Evolutionary conservation across 768 basidiomycete species (phyloP), one percentile per base, ranked within the genome.

Genomic region (Mrakia gelida): DNA sequence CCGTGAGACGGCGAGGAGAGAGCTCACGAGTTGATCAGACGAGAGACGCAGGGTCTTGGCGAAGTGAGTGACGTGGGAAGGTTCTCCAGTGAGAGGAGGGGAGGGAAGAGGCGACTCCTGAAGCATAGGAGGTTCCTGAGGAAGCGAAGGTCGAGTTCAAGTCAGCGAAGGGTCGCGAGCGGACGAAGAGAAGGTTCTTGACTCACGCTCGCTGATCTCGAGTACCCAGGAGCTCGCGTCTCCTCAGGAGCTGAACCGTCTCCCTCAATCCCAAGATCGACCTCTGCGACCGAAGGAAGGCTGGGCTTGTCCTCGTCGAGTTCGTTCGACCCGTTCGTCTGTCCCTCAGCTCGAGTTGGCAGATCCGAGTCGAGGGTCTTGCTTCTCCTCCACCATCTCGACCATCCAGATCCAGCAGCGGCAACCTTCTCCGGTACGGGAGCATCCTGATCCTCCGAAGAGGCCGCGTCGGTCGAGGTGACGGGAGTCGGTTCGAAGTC

Each of bases 11-110:
- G 10, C 34, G 30, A 21, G 18, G 5, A 28, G n/a, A 56, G 30
- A 0, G 85, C 90, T 82, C 81, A 95, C 94, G 61, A 99, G 88
- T 83, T 99, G 97, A 81, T 96, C 94, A 6, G 95, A 97, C 0
- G 95, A 94, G 78, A 99, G 85, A 9, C 97, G 88, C 78, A 99
- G 85, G 0, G 96, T 94, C 86, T 99, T 98, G 13, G 92, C 95
- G 82, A 89, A 98, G 81, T 89, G 91, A 82, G 89, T 89, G 26
- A 49, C 16, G 73, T 81, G 82, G 80, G 68, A 62, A 6, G 63
- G 61, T 0, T 72, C 65, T n/a, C 78, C 28, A 3, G 49, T 71
- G 10, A 80, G 49, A 18, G 75, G 49, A 38, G 71, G 26, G n/a
- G 73, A 54, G 7, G 63, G 23, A 16, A 56, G 16, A 28, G 79